Evolutionary conservation across 2,329 filamentous ascomycete genomes (phyloP).

Genomic region (Thelonectria olida): DNA sequence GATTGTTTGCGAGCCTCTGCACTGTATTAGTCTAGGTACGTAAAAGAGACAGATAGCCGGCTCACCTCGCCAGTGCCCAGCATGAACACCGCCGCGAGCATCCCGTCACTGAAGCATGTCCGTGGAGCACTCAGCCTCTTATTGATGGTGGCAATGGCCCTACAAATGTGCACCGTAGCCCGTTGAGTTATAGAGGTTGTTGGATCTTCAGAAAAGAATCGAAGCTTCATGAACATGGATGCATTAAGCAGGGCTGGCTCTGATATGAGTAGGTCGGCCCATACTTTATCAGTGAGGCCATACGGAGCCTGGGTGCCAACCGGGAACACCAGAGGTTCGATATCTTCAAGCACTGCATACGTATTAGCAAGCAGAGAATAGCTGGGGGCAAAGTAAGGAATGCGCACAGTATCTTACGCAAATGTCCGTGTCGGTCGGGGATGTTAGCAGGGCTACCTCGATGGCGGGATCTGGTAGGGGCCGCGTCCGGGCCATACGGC

Average conservation of each 20-base stretch:
- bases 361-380: not conserved
- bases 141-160: slow-evolving; percentile 30
- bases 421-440: not conserved
- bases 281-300: slow-evolving; percentile 18
- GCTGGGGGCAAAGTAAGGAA: not conserved
- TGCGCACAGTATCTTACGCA: slow-evolving; percentile 4
- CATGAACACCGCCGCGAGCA: slow-evolving; percentile 34
- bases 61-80: slow-evolving; percentile 28
- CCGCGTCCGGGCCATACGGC: not conserved
- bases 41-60: accelerated
- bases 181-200: not conserved
- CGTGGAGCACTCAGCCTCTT: slow-evolving; percentile 4
- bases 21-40: not conserved
- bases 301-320: slow-evolving; percentile 1
- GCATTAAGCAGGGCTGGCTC: slow-evolving; percentile 40
- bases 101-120: slow-evolving; percentile 22
- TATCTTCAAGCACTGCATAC: slow-evolving; percentile 21
- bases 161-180: slow-evolving; percentile 5
- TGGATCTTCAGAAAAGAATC: not conserved
- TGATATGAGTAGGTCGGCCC: slow-evolving; percentile 27
- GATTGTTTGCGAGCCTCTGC: slow-evolving; percentile 28
- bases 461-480: not conserved
- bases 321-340: slow-evolving; percentile 28
- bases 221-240: slow-evolving; percentile 30
- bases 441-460: not conserved